Evolutionary conservation across 352 stramenopile genomes (phyloP).

Genomic region (Pythium guiyangense): DNA sequence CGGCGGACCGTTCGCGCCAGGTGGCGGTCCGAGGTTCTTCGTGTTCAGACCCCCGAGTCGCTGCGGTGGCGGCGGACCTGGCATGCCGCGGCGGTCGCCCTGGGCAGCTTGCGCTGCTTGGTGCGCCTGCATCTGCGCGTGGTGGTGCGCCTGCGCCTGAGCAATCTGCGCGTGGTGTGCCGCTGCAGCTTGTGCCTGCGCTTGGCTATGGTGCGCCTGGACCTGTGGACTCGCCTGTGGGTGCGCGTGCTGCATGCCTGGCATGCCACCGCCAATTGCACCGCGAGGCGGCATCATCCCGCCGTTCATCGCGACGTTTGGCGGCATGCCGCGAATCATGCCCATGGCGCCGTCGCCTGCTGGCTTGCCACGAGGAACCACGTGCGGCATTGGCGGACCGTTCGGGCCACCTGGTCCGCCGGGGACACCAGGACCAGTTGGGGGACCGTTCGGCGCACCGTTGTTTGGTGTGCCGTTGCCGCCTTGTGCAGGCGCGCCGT

Average conservation of each 20-base stretch:
- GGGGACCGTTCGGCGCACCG: constrained; percentile 9
- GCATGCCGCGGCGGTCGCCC: constrained; percentile 50
- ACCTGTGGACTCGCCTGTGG: constrained; percentile 49
- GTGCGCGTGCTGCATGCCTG: constrained; percentile 58
- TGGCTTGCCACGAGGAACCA: constrained; percentile 14
- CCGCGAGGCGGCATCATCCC: constrained; percentile 63
- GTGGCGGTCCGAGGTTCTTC: constrained; percentile 60
- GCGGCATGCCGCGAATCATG: constrained; percentile 66
- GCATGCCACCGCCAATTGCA: constrained; percentile 60
- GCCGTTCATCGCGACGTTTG: constrained; percentile 49
- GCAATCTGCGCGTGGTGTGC: constrained; percentile 63
- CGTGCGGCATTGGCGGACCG: constrained; percentile 7
- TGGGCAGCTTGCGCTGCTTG: constrained; percentile 26
- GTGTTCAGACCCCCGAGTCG: constrained; percentile 65
- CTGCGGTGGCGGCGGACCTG: constrained; percentile 42
- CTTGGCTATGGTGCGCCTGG: constrained; percentile 45
- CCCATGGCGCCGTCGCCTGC: constrained; percentile 47
- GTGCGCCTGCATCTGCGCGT: constrained; percentile 21
- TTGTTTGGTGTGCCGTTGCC: constrained; percentile 13
- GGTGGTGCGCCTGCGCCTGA: constrained; percentile 6
- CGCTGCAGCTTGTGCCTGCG: constrained; percentile 53
- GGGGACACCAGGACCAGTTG: constrained; percentile 1
- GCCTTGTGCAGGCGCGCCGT: constrained; percentile 16
- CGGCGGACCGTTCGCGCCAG: constrained; percentile 26
- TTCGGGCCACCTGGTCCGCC: constrained; percentile 2